phyloP scores from a whole-genome alignment of 345 rosid genomes.

The Durio zibethinus region DNA sequence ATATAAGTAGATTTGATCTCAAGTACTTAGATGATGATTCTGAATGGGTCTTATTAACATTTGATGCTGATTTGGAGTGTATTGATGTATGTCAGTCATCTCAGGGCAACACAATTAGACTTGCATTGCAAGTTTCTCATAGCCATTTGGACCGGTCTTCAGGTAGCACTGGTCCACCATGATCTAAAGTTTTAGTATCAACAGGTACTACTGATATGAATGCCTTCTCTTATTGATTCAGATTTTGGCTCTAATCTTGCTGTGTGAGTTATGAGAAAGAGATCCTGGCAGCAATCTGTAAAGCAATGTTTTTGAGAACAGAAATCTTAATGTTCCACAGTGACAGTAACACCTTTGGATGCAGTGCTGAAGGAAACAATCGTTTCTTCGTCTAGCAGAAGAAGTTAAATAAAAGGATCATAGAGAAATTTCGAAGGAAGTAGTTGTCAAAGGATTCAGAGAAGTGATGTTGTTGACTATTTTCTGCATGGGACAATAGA shows the following conservation, averaged over 20 bases:
- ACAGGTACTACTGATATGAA: background rate
- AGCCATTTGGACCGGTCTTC: conserved; percentile 37
- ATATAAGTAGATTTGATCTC: conserved; percentile 51
- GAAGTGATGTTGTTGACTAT: background rate
- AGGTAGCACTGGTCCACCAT: conserved; percentile 30
- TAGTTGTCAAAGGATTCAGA: background rate
- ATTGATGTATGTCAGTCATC: conserved; percentile 54
- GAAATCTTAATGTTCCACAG: background rate
- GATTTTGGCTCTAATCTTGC: background rate
- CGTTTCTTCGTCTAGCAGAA: too few species aligned
- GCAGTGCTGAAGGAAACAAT: too few species aligned
- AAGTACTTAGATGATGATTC: conserved; percentile 91
- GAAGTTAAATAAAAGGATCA: background rate
- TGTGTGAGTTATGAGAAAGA: background rate
- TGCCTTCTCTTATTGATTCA: background rate
- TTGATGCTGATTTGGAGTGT: conserved; percentile 89
- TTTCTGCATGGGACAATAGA: background rate
- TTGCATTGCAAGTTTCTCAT: conserved; percentile 58
- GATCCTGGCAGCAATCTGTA: background rate
- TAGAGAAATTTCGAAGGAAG: background rate
- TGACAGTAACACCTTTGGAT: background rate
- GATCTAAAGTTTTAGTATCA: conserved; percentile 15
- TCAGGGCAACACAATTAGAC: conserved; percentile 52
- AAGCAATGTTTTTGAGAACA: background rate
- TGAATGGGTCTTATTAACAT: conserved; percentile 90